Evolutionary conservation across 441 rosid genomes (phyloP).

Genomic region (Erysimum pusillum): DNA sequence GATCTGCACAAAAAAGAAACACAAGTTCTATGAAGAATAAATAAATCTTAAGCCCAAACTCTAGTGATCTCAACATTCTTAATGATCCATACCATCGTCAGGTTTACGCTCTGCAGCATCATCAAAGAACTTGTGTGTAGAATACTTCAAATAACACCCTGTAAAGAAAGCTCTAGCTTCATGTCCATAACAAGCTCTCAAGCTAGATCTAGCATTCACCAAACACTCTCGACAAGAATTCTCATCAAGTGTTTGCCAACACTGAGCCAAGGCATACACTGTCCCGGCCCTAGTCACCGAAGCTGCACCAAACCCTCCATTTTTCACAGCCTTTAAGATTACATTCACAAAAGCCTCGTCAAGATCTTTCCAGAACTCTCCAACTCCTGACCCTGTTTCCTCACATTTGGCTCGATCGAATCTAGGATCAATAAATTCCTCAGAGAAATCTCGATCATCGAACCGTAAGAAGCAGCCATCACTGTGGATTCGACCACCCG

Average conservation of each 20-base stretch:
- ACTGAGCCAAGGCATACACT: conserved; percentile 70
- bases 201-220: conserved; percentile 49
- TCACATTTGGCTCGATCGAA: conserved; percentile 51
- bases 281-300: conserved; percentile 48
- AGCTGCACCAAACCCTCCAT: conserved; percentile 53
- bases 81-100: conserved; percentile 31
- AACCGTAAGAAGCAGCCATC: conserved; percentile 70
- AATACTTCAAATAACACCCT: conserved; percentile 74
- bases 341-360: conserved; percentile 52
- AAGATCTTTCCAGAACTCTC: conserved; percentile 46
- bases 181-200: conserved; percentile 56
- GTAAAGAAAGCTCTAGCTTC: conserved; percentile 67
- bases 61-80: background rate
- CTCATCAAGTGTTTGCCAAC: conserved; percentile 59
- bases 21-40: conserved; percentile 2
- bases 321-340: conserved; percentile 48
- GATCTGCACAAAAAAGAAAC: conserved; percentile 36
- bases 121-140: conserved; percentile 57
- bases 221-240: conserved; percentile 61
- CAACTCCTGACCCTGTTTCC: conserved; percentile 8
- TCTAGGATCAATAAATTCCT: conserved; percentile 51
- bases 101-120: background rate
- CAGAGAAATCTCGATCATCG: conserved; percentile 57
- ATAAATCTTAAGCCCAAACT: background rate
- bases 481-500: conserved; percentile 55